Evolutionary conservation across 805 yeast species (phyloP).

Genomic region (Scheffersomyces amazonensis): DNA sequence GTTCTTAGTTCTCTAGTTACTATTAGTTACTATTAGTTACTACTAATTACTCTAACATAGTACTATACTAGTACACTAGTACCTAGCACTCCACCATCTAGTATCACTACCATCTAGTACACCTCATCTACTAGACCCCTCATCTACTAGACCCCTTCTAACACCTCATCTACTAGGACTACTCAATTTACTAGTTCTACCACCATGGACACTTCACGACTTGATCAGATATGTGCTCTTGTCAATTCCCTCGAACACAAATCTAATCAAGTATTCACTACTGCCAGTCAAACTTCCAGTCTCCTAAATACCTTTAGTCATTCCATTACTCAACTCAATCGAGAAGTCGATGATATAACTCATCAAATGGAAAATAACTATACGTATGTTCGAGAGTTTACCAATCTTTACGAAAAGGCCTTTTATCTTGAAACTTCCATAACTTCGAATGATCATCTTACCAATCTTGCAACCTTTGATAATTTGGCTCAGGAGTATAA

Average conservation of each 20-base stretch:
- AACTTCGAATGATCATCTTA: constrained; percentile 25
- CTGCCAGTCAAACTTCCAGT: not conserved
- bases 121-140: too few relatives aligned
- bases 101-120: too few relatives aligned
- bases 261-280: constrained; percentile 16
- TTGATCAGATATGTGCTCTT: constrained; percentile 12
- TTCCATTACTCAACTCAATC: constrained; percentile 22
- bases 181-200: too few relatives aligned
- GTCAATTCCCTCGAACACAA: constrained; percentile 30
- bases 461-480: constrained; percentile 27
- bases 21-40: too few relatives aligned
- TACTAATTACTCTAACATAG: too few relatives aligned
- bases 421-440: constrained; percentile 32
- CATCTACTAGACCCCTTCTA: too few relatives aligned
- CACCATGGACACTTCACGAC: not conserved
- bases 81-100: too few relatives aligned
- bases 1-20: too few relatives aligned
- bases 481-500: constrained; percentile 27
- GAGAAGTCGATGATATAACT: constrained; percentile 24
- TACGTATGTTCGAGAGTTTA: constrained; percentile 19
- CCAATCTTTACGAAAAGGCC: constrained; percentile 28
- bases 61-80: too few relatives aligned
- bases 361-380: constrained; percentile 21
- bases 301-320: constrained; percentile 12
- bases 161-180: too few relatives aligned